Conservation (phyloP, 306 rosid species). For the Benincasa hispida region DNA sequence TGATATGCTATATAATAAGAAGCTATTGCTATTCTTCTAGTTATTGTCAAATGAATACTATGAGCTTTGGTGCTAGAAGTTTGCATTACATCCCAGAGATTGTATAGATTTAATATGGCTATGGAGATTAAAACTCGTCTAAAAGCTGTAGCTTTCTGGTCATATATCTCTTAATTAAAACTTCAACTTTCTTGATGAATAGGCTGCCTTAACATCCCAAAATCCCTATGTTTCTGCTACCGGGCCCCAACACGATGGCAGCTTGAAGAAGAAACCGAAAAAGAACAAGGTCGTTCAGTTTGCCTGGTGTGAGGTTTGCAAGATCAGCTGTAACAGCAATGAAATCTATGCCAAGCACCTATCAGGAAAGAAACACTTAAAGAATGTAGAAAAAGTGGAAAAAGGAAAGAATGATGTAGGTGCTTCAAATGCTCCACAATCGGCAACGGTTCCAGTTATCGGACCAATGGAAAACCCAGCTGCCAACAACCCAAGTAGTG, state of each 20-base stretch:
- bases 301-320: constrained; percentile 56
- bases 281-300: constrained; percentile 33
- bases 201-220: constrained; percentile 38
- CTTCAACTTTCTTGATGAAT: background rate
- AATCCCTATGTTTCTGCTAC: constrained; percentile 27
- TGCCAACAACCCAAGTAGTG: constrained; percentile 11
- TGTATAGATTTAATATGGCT: background rate
- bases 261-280: constrained; percentile 24
- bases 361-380: constrained; percentile 56
- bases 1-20: background rate
- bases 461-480: constrained; percentile 37
- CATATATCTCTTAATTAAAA: background rate
- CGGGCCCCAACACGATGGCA: constrained; percentile 21
- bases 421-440: constrained; percentile 3
- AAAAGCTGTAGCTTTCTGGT: background rate
- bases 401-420: constrained; percentile 9
- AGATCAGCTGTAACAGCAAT: constrained; percentile 41
- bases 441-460: constrained; percentile 9
- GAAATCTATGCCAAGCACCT: constrained; percentile 37
- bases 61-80: background rate
- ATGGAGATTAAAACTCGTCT: background rate
- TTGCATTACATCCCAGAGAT: background rate
- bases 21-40: background rate
- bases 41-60: background rate
- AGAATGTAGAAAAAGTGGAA: constrained; percentile 27